These are phyloP conservation scores for Phyllosticta citribraziliensis DNA, from an alignment of 2,329 filamentous ascomycete genomes.

Conservation along the genomic window DNA sequence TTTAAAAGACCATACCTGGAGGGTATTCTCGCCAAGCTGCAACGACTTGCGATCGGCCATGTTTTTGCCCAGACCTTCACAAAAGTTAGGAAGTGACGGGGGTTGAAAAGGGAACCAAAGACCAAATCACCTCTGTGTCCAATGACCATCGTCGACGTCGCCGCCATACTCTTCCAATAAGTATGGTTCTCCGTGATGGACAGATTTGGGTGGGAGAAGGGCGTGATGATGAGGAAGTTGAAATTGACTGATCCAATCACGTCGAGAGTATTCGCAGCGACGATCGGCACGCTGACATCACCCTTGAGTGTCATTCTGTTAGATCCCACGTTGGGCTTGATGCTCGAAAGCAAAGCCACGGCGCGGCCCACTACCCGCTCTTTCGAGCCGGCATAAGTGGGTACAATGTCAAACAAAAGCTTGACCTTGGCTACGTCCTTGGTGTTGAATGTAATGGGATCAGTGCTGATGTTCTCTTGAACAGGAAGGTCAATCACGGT, in stretches of 20 bases:
- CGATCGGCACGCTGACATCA: slow-evolving; percentile 83
- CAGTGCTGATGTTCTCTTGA: slow-evolving; percentile 86
- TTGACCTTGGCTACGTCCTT: slow-evolving; percentile 71
- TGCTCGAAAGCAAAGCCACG: slow-evolving; percentile 76
- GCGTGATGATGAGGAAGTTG: slow-evolving; percentile 91
- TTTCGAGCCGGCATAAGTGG: slow-evolving; percentile 76
- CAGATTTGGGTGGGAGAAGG: slow-evolving; percentile 91
- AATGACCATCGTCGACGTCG: slow-evolving; percentile 79
- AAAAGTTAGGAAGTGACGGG: slow-evolving; percentile 22
- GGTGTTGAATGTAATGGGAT: slow-evolving; percentile 84
- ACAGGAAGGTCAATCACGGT: slow-evolving; percentile 87
- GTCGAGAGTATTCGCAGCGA: slow-evolving; percentile 71
- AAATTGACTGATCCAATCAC: slow-evolving; percentile 94
- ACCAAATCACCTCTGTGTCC: slow-evolving; percentile 45
- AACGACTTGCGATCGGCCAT: slow-evolving; percentile 71
- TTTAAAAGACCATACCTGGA: slow-evolving; percentile 40
- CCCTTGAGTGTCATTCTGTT: slow-evolving; percentile 89
- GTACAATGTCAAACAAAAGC: slow-evolving; percentile 86
- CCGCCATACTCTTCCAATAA: slow-evolving; percentile 89
- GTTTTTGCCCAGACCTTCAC: slow-evolving; percentile 82
- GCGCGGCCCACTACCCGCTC: slow-evolving; percentile 81
- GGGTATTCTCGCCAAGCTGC: slow-evolving; percentile 91
- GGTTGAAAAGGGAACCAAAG: slow-evolving; percentile 4
- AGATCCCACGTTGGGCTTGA: slow-evolving; percentile 72
- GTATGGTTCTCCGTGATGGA: slow-evolving; percentile 82